phyloP scores from a whole-genome alignment of 495 filamentous ascomycete genomes.

The Aspergillus haitiensis region DNA sequence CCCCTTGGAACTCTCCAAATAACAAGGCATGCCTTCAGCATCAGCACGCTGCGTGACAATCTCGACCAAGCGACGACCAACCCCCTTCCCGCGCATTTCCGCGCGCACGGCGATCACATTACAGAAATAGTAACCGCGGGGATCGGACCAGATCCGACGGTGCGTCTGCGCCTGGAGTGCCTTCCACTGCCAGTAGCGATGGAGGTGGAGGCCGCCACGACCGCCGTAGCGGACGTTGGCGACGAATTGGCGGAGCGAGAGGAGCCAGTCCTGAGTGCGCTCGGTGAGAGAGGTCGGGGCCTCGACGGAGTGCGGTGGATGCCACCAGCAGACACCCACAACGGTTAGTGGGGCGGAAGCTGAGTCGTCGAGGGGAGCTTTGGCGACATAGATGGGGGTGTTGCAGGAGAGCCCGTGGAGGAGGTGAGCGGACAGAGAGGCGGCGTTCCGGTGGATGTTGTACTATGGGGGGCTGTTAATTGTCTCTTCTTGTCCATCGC shows the following conservation, averaged over 20 bases:
- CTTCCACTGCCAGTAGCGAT: constrained; percentile 61
- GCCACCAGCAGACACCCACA: constrained; percentile 66
- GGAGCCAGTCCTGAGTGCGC: constrained; percentile 57
- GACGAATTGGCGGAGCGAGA: constrained; percentile 59
- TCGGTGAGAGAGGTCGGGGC: constrained; percentile 51
- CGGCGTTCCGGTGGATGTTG: constrained; percentile 56
- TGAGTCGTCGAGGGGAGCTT: constrained; percentile 30
- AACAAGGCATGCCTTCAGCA: constrained; percentile 58
- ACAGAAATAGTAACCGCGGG: constrained; percentile 66
- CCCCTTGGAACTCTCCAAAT: constrained; percentile 63
- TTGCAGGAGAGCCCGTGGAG: constrained; percentile 59
- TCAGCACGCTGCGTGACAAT: constrained; percentile 59
- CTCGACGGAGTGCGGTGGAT: constrained; percentile 46
- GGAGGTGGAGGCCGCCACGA: constrained; percentile 60
- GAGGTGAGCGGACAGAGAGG: constrained; percentile 62
- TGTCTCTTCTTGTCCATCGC: too few relatives aligned
- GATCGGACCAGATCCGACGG: constrained; percentile 36
- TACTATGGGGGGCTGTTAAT: constrained; percentile 42
- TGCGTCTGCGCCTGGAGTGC: constrained; percentile 42
- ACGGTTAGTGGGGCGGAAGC: constrained; percentile 33
- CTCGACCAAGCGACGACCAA: constrained; percentile 60
- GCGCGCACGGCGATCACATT: constrained; percentile 67
- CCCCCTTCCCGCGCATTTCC: constrained; percentile 57
- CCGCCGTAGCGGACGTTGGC: constrained; percentile 63
- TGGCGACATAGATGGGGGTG: constrained; percentile 64